A percentile compares a stretch with the other conserved stretches of the same genome.
phyloP scores from a whole-genome alignment of 2,329 filamentous ascomycete species.

The Beauveria australis region DNA sequence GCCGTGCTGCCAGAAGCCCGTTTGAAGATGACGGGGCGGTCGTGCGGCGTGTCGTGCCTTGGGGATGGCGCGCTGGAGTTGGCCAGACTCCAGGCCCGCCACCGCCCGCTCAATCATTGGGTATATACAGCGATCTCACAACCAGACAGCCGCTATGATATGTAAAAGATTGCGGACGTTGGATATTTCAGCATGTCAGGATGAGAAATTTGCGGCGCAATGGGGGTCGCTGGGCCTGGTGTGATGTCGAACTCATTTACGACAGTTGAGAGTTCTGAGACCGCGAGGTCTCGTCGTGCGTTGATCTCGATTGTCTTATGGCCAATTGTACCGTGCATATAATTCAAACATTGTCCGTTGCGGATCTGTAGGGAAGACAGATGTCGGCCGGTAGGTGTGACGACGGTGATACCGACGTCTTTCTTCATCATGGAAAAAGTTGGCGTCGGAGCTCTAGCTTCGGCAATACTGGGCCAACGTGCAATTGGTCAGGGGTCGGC shows the following conservation, averaged over 20 bases:
- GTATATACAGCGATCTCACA: constrained; percentile 3
- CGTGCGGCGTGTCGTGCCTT: constrained; percentile 27
- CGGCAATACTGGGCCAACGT: constrained; percentile 4
- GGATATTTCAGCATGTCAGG: not conserved
- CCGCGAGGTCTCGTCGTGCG: not conserved
- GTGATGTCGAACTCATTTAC: not conserved
- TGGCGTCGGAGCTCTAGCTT: constrained; percentile 9
- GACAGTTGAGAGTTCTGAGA: not conserved
- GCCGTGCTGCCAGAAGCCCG: constrained; percentile 47
- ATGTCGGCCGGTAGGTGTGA: not conserved
- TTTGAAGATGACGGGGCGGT: constrained; percentile 36
- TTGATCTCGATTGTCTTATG: not conserved
- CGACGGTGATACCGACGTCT: not conserved
- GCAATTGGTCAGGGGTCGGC: constrained; percentile 5
- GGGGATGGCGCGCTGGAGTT: constrained; percentile 43
- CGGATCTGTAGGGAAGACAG: not conserved
- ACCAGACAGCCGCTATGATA: not conserved
- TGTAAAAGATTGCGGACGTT: not conserved
- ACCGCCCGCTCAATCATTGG: constrained; percentile 53
- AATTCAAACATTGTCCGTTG: not conserved
- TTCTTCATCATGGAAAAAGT: constrained; percentile 8
- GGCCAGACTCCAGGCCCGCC: constrained; percentile 46
- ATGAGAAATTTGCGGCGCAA: not conserved
- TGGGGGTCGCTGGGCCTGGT: not conserved
- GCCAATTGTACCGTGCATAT: not conserved